These are phyloP conservation scores for Haplosporangium sp. DNA, from an alignment of 371 early-diverging fungal genomes.

Conservation along the genomic window DNA sequence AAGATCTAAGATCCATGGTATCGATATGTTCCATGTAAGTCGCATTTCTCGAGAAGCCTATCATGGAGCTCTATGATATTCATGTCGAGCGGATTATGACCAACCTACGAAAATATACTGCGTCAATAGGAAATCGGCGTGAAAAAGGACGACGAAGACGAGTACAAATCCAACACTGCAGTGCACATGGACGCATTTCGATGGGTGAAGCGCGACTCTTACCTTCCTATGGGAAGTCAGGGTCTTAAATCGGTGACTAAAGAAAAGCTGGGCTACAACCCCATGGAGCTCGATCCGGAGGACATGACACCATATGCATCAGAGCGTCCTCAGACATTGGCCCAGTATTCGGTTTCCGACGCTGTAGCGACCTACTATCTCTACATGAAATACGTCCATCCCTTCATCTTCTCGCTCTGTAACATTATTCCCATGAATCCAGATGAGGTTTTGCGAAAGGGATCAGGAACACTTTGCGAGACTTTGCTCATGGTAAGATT, in stretches of 20 bases:
- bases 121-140: slow-evolving; percentile 83
- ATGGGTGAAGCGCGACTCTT: slow-evolving; percentile 99
- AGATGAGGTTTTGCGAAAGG: slow-evolving; percentile 97
- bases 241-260: slow-evolving; percentile 98
- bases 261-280: slow-evolving; percentile 98
- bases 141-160: slow-evolving; percentile 83
- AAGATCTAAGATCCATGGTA: slow-evolving; percentile 82
- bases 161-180: slow-evolving; percentile 91
- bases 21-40: slow-evolving; percentile 80
- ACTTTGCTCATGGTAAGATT: slow-evolving; percentile 91
- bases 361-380: slow-evolving; percentile 99
- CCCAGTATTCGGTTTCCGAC: slow-evolving; percentile 99
- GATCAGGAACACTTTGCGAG: slow-evolving; percentile 99
- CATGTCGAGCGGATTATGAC: not conserved
- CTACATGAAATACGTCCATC: slow-evolving; percentile 99
- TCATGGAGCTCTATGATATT: not conserved
- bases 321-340: slow-evolving; percentile 96
- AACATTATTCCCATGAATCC: slow-evolving; percentile 98
- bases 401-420: slow-evolving; percentile 99
- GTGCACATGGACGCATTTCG: slow-evolving; percentile 99
- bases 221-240: slow-evolving; percentile 98
- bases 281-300: slow-evolving; percentile 99
- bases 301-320: slow-evolving; percentile 97
- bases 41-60: not conserved
- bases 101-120: not conserved